A percentile compares a stretch with the other conserved stretches of the same genome.
These are phyloP conservation scores for Medicago lupulina DNA, from an alignment of 306 rosid species.

Conservation along the genomic window DNA sequence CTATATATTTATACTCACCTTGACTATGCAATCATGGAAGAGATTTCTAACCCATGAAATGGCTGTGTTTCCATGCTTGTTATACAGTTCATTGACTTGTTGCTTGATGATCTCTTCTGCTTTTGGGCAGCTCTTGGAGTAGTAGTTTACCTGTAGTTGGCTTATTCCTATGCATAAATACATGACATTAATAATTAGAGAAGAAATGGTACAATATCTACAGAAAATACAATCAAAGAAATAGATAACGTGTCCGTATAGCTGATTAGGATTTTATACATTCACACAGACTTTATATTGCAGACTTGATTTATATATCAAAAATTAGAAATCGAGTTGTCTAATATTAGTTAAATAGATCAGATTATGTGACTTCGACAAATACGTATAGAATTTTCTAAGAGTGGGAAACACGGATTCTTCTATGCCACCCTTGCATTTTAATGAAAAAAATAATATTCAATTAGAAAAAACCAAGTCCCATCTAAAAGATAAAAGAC, in stretches of 20 bases:
- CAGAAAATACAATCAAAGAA: background rate
- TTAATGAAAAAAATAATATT: no score
- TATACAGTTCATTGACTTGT: slow-evolving; percentile 62
- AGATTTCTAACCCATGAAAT: slow-evolving; percentile 92
- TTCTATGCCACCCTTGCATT: no score
- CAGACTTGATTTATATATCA: no score
- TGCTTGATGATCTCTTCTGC: slow-evolving; percentile 82
- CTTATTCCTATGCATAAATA: slow-evolving; percentile 53
- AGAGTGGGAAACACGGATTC: no score
- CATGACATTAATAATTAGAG: background rate
- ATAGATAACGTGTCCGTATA: background rate
- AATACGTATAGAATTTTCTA: no score
- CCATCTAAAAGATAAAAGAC: no score
- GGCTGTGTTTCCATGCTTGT: slow-evolving; percentile 85
- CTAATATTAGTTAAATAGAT: no score
- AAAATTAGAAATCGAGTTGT: no score
- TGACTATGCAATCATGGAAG: slow-evolving; percentile 89
- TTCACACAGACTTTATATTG: no score
- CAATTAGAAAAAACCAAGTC: no score
- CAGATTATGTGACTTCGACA: no score
- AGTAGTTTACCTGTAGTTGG: slow-evolving; percentile 66
- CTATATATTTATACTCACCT: slow-evolving; percentile 47
- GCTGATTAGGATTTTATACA: no score
- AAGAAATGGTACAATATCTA: background rate
- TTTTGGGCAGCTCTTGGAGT: slow-evolving; percentile 70